Evolutionary conservation across 2,329 filamentous ascomycete species (phyloP).

Genomic region (Graphilbum ipis-grandicollis): DNA sequence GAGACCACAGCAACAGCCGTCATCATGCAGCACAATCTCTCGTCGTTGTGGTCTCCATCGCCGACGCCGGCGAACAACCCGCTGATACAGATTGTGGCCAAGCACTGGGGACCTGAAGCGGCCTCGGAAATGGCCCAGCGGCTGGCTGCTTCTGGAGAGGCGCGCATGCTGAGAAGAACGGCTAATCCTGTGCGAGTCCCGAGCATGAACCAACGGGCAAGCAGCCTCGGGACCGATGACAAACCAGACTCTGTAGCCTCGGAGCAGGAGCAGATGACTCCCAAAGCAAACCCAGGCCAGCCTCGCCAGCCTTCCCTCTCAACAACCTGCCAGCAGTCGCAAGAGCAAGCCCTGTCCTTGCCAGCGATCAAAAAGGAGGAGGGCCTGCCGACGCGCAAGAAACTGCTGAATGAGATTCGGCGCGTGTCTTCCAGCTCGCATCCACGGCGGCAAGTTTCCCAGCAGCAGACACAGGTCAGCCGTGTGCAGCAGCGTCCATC

Average conservation of each 20-base stretch:
- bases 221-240: no score
- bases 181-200: neutral
- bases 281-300: neutral
- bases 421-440: conserved; percentile 5
- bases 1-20: conserved; percentile 34
- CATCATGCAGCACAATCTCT: conserved; percentile 28
- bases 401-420: conserved; percentile 9
- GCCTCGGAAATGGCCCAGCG: conserved; percentile 24
- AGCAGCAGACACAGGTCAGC: neutral
- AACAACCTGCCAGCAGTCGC: neutral
- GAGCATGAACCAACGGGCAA: neutral
- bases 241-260: no score
- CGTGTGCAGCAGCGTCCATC: neutral
- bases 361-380: neutral
- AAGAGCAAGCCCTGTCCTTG: neutral
- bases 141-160: conserved; percentile 6
- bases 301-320: neutral
- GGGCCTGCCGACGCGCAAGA: conserved; percentile 3
- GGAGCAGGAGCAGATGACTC: no score
- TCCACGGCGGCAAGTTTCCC: neutral
- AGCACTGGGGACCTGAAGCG: conserved; percentile 29
- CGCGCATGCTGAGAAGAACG: conserved; percentile 1
- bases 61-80: conserved; percentile 18
- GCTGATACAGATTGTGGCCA: conserved; percentile 26
- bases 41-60: conserved; percentile 34